Evolutionary conservation across 2,329 filamentous ascomycete genomes (phyloP).

Genomic region (Clarireedia paspali): DNA sequence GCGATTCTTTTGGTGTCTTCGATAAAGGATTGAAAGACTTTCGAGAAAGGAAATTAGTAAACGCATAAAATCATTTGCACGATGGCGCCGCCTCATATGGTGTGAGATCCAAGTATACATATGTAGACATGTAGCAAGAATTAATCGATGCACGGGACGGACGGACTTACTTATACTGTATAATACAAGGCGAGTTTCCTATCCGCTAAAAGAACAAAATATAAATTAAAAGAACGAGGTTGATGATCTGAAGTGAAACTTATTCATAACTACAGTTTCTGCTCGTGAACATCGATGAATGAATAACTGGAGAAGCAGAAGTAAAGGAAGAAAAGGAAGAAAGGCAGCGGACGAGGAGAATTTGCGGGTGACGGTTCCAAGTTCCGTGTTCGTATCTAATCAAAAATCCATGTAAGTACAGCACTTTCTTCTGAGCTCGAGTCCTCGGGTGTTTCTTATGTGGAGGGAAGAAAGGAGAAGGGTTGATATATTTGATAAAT

Average conservation of each 20-base stretch:
- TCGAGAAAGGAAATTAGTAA: neutral
- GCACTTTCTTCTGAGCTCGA: too few relatives aligned
- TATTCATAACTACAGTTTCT: slow-evolving; percentile 4
- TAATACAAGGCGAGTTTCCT: slow-evolving; percentile 20
- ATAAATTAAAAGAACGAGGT: slow-evolving; percentile 18
- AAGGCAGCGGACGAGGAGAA: too few relatives aligned
- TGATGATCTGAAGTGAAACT: neutral
- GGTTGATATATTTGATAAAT: neutral
- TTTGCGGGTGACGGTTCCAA: neutral
- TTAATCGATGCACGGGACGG: neutral
- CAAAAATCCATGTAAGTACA: too few relatives aligned
- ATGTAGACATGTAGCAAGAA: neutral
- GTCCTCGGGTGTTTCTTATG: neutral
- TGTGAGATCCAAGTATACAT: neutral
- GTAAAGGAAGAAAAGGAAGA: neutral
- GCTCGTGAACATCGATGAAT: neutral
- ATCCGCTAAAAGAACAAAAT: slow-evolving; percentile 19
- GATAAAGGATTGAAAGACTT: slow-evolving; percentile 24
- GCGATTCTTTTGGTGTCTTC: slow-evolving; percentile 12
- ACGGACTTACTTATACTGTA: slow-evolving; percentile 10
- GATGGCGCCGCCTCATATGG: neutral
- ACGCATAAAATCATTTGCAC: neutral
- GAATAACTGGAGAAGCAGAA: neutral
- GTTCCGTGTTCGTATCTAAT: too few relatives aligned
- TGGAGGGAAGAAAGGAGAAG: neutral